Base-by-base conservation (phyloP, 1,284 basidiomycete species). In the Amylostereum chailletii region DNA sequence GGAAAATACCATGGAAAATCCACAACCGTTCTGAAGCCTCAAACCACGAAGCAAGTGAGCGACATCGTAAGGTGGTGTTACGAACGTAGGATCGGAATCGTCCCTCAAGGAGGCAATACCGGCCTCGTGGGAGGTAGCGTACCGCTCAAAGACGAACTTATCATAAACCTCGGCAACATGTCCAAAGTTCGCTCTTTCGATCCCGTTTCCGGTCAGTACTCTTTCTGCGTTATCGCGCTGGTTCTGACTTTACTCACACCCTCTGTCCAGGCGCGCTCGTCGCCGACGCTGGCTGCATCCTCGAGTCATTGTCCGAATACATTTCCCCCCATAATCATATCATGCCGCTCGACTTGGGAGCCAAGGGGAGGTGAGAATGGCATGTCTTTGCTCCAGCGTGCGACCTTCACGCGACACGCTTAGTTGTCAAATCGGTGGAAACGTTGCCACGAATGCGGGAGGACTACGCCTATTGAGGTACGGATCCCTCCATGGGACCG, bases 91-190 rank as follows among this genome's bases (percentile, higher is more conserved):
- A 89, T 97, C 46, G 85, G 86, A 26, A 80, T 99, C 45, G 94
- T 97, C 1, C 96, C 96, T 1, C 96, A 99, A 68, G 95, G 96
- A 46, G 96, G 96, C 32, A 99, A 99, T 70, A 99, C 96, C 0
- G 96, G 96, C 27, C 78, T 99, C 7, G 96, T 99, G 55, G 91
- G 96, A n/a, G 96, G 96, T 26, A 86, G 93, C 53, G 90, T 97
- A 7, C 95, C 96, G 0, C 68, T 95, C 11, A 75, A 83, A 56
- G 89, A 96, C 64, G 96, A 99, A 68, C 69, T 99, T 51, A 76
- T 99, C 47, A 67, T 99, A 51, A 93, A 79, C 53, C 75, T 97
- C 38, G 71, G 83, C 32, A 90, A 86, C 60, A 81, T 99, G 80
- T 84, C 82, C 62, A 77, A 82, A 57, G 81, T 99, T 51, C 83